Conservation (phyloP, 2,329 filamentous ascomycete species). For the Biscogniauxia sp. region DNA sequence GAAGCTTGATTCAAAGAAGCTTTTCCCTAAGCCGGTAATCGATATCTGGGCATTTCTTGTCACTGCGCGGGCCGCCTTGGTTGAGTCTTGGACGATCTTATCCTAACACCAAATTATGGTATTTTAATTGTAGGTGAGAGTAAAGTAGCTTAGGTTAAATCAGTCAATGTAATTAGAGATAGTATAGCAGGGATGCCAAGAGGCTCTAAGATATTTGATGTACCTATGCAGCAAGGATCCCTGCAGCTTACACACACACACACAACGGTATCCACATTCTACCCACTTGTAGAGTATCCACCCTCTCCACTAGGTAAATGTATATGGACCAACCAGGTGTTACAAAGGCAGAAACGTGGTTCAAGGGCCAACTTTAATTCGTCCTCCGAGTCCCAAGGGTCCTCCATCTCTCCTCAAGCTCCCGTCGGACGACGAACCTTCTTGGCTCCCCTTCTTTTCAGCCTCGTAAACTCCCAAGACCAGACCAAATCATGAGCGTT, state of each 20-base stretch:
- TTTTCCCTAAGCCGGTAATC: background rate
- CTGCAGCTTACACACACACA: background rate
- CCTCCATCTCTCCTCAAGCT: conserved; percentile 4
- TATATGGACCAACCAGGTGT: conserved; percentile 6
- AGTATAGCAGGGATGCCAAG: background rate
- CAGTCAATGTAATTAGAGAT: background rate
- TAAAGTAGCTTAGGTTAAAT: no score
- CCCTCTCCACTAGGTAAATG: no score
- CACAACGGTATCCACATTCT: no score
- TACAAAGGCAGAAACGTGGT: conserved; percentile 23
- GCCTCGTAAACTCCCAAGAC: conserved; percentile 7
- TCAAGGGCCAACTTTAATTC: conserved; percentile 24
- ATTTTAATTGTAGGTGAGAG: background rate
- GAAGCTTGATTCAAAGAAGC: conserved; percentile 5
- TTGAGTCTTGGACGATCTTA: background rate
- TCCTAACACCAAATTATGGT: background rate
- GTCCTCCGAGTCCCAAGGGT: conserved; percentile 14
- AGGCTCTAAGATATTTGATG: background rate
- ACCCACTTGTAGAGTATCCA: no score
- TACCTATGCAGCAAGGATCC: background rate
- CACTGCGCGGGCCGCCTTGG: background rate
- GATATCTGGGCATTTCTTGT: conserved; percentile 2
- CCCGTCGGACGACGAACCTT: background rate
- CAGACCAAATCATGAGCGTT: background rate
- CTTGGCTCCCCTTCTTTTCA: conserved; percentile 5